A percentile compares a stretch with the other conserved stretches of the same genome.
Evolutionary conservation across 768 basidiomycete species (phyloP).

Genomic region (Tephrocybe sp.): DNA sequence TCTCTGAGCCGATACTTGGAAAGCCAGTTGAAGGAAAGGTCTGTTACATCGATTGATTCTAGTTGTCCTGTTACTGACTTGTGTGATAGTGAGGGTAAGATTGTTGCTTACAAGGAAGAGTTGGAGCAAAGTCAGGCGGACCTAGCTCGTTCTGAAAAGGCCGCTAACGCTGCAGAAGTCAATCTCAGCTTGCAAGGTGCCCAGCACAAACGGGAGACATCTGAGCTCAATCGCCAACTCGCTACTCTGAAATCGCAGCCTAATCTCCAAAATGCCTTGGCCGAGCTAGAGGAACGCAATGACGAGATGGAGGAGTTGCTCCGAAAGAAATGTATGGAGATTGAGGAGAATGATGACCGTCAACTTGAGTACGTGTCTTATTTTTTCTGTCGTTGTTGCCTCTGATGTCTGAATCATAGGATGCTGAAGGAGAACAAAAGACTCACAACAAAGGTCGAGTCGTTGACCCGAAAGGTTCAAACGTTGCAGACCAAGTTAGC

Average conservation of each 20-base stretch:
- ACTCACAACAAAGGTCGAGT: constrained; percentile 65
- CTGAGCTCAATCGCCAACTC: constrained; percentile 59
- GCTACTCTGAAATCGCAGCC: constrained; percentile 50
- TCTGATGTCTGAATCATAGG: constrained; percentile 34
- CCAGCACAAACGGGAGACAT: constrained; percentile 66
- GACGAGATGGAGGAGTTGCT: constrained; percentile 77
- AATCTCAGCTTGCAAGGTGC: constrained; percentile 62
- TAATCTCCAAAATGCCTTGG: constrained; percentile 53
- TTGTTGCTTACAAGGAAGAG: constrained; percentile 37
- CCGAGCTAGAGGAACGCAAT: constrained; percentile 67
- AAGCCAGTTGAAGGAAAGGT: constrained; percentile 65
- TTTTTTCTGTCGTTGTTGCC: constrained; percentile 8
- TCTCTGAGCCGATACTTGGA: constrained; percentile 66
- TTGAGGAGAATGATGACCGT: constrained; percentile 83
- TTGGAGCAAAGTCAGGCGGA: constrained; percentile 42
- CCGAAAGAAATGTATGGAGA: constrained; percentile 68
- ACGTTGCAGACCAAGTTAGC: constrained; percentile 67
- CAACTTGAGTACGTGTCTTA: constrained; percentile 66
- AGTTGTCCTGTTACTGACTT: constrained; percentile 1
- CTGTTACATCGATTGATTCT: constrained; percentile 16
- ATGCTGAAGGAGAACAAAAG: constrained; percentile 83
- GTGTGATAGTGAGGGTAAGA: constrained; percentile 45
- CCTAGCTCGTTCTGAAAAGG: constrained; percentile 55
- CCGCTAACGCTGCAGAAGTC: constrained; percentile 61
- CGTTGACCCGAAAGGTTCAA: constrained; percentile 71